These are phyloP conservation scores for Nyssa sinensis DNA, from an alignment of 148 eudicot genomes.

Conservation along the genomic window DNA sequence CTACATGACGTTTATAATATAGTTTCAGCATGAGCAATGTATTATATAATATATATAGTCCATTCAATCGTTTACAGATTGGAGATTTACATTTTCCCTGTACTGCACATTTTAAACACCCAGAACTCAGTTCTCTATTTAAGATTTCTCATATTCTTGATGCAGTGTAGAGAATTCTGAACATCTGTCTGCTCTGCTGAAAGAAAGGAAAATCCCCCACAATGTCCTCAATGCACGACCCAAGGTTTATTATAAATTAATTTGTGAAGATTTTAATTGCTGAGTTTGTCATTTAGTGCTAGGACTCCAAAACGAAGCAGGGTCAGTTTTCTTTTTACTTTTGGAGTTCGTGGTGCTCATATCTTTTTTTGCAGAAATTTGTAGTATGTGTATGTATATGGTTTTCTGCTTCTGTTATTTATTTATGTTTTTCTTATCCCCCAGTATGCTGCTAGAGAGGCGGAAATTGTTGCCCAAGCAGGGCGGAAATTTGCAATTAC, in stretches of 20 bases:
- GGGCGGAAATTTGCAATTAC: conserved; percentile 94
- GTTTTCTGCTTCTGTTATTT: background rate
- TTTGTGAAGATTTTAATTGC: conserved; percentile 1
- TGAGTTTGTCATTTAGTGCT: conserved; percentile 5
- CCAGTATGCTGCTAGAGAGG: conserved; percentile 99
- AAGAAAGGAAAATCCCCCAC: conserved; percentile 69
- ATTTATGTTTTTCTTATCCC: conserved; percentile 17
- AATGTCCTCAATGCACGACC: conserved; percentile 99
- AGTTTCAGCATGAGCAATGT: too few relatives aligned
- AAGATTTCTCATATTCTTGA: conserved; percentile 20
- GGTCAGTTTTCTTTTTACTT: too few relatives aligned
- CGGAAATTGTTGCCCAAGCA: conserved; percentile 98
- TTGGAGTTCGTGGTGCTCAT: background rate
- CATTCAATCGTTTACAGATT: too few relatives aligned
- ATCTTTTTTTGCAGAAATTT: background rate
- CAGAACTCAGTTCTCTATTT: background rate
- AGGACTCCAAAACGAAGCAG: too few relatives aligned
- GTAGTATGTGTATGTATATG: background rate
- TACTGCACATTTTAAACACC: background rate
- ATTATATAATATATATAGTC: too few relatives aligned
- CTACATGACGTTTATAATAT: too few relatives aligned
- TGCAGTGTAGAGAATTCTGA: conserved; percentile 99
- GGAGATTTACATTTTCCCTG: too few relatives aligned
- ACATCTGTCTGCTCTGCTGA: conserved; percentile 69
- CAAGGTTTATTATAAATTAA: conserved; percentile 53